phyloP scores from a whole-genome alignment of 805 yeast genomes.

The Torulaspora microellipsoides region DNA sequence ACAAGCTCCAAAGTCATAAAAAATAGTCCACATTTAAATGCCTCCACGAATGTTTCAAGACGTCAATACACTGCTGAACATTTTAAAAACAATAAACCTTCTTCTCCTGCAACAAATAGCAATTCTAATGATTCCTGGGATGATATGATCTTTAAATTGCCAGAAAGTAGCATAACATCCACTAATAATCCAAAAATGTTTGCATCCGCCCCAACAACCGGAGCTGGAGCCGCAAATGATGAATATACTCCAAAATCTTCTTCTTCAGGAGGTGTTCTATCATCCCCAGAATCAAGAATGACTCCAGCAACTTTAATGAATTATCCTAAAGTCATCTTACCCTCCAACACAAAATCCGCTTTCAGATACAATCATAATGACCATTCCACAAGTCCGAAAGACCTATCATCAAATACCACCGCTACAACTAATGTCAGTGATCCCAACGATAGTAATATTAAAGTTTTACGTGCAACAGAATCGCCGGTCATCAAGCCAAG shows the following conservation, averaged over 20 bases:
- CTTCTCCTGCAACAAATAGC: conserved; percentile 3
- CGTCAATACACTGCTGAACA: conserved; percentile 14
- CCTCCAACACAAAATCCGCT: conserved; percentile 14
- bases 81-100: conserved; percentile 3
- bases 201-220: conserved; percentile 1
- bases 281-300: conserved; percentile 12
- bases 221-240: conserved; percentile 4
- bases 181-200: neutral
- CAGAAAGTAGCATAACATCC: conserved; percentile 24
- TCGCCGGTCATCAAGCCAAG: conserved; percentile 28
- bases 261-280: conserved; percentile 4
- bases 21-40: conserved; percentile 29
- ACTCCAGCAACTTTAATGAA: conserved; percentile 24
- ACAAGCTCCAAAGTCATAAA: conserved; percentile 31
- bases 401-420: conserved; percentile 1
- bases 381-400: conserved; percentile 5
- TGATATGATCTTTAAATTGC: conserved; percentile 26
- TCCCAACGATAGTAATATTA: conserved; percentile 7
- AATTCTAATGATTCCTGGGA: conserved; percentile 22
- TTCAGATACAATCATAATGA: conserved; percentile 1
- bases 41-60: conserved; percentile 17
- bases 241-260: conserved; percentile 11
- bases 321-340: conserved; percentile 26
- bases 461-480: conserved; percentile 24
- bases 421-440: conserved; percentile 6